Evolutionary conservation across 441 rosid species (phyloP).

Genomic region (Adansonia gregorii): DNA sequence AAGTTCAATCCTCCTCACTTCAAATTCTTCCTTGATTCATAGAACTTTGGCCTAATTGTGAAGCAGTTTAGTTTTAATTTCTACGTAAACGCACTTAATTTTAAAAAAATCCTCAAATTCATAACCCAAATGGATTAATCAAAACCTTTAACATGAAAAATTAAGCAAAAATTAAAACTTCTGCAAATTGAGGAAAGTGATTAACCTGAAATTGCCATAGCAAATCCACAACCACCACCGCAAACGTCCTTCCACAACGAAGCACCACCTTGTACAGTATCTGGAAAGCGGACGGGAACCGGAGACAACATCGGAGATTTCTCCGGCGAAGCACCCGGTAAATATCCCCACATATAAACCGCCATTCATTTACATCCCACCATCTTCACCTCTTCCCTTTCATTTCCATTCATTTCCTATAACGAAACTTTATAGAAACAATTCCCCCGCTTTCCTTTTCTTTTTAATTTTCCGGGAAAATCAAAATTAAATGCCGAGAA

Average conservation of each 20-base stretch:
- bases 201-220: conserved; percentile 64
- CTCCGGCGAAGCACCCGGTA: conserved; percentile 57
- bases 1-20: not conserved
- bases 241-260: conserved; percentile 64
- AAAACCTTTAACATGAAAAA: not conserved
- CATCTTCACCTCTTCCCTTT: conserved; percentile 35
- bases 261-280: conserved; percentile 35
- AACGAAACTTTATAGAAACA: not conserved
- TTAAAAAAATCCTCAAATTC: not conserved
- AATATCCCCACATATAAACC: conserved; percentile 63
- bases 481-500: no score
- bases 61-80: not conserved
- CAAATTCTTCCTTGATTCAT: not conserved
- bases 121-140: not conserved
- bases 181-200: not conserved
- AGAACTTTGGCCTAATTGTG: not conserved
- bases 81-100: not conserved
- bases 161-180: not conserved
- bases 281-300: conserved; percentile 37
- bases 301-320: conserved; percentile 56
- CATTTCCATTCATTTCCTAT: conserved; percentile 40
- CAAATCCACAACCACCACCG: conserved; percentile 74
- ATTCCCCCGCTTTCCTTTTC: not conserved
- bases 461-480: not conserved
- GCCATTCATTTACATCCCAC: conserved; percentile 39